Evolutionary conservation across 1,284 basidiomycete genomes (phyloP).

Genomic region (Amylostereum areolatum): DNA sequence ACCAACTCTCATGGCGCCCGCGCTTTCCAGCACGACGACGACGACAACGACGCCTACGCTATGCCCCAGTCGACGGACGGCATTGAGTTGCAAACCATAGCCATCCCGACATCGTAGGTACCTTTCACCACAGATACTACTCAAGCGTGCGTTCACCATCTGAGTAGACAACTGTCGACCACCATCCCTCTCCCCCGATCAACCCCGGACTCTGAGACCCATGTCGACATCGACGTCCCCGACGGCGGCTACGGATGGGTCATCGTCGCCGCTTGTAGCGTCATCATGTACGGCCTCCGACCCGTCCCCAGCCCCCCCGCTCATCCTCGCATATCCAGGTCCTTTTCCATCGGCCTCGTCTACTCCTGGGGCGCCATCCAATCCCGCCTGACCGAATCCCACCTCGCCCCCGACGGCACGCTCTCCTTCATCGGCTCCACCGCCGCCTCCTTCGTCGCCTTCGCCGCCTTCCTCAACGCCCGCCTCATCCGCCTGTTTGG

Average conservation of each 20-base stretch:
- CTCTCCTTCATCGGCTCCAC: conserved; percentile 10
- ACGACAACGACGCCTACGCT: too few relatives aligned
- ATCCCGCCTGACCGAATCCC: conserved; percentile 2
- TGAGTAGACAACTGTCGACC: too few relatives aligned
- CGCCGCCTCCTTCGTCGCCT: conserved; percentile 5
- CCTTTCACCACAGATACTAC: too few relatives aligned
- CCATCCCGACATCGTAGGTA: too few relatives aligned
- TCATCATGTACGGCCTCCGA: conserved; percentile 9
- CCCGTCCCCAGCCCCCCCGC: background rate
- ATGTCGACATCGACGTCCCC: conserved; percentile 13
- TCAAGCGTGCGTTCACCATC: too few relatives aligned
- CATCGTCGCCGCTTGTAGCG: conserved; percentile 16
- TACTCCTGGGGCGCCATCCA: conserved; percentile 8
- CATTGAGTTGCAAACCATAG: too few relatives aligned
- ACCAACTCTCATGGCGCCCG: too few relatives aligned
- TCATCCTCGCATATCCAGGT: conserved; percentile 4
- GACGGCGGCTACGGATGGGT: conserved; percentile 22
- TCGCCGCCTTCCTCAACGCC: conserved; percentile 8
- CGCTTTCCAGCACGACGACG: too few relatives aligned
- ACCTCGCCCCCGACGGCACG: conserved; percentile 4
- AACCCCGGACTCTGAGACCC: too few relatives aligned
- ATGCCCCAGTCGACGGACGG: too few relatives aligned
- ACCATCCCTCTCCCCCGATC: too few relatives aligned
- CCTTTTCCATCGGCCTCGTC: conserved; percentile 11
- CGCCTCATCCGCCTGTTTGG: conserved; percentile 9